Evolutionary conservation across 768 basidiomycete species (phyloP).

Genomic region (Infundibulicybe gibba): DNA sequence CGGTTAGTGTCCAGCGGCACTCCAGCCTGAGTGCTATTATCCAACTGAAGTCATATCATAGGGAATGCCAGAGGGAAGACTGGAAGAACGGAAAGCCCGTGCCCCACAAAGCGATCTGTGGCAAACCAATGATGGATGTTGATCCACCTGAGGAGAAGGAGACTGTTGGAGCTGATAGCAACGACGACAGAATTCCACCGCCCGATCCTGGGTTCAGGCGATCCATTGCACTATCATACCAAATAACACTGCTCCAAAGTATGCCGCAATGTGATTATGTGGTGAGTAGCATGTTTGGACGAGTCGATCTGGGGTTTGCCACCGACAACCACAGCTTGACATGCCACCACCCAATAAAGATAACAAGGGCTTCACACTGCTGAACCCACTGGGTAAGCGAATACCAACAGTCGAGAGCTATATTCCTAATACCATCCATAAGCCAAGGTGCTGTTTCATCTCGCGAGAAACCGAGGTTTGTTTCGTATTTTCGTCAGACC

Average conservation of each 20-base stretch:
- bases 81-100: slow-evolving; percentile 13
- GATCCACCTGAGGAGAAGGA: neutral
- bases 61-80: slow-evolving; percentile 17
- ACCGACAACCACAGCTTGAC: too few relatives aligned
- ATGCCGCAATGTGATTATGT: slow-evolving; percentile 2
- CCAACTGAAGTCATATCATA: neutral
- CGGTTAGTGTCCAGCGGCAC: slow-evolving; percentile 1
- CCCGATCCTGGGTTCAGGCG: slow-evolving; percentile 1
- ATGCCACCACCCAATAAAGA: too few relatives aligned
- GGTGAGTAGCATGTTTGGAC: neutral
- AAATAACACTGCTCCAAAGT: slow-evolving; percentile 2
- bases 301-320: too few relatives aligned
- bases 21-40: neutral
- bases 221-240: neutral
- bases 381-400: too few relatives aligned
- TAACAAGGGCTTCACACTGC: too few relatives aligned
- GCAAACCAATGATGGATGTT: slow-evolving; percentile 8
- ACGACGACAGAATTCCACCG: neutral
- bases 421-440: too few relatives aligned
- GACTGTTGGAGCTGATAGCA: neutral
- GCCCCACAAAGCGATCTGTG: slow-evolving; percentile 13
- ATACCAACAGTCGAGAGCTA: too few relatives aligned
- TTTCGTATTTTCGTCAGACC: neutral
- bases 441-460: slow-evolving; percentile 1
- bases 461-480: slow-evolving; percentile 2